Evolutionary conservation across 805 yeast genomes (phyloP).

Genomic region (Saccharomycopsis sp.): DNA sequence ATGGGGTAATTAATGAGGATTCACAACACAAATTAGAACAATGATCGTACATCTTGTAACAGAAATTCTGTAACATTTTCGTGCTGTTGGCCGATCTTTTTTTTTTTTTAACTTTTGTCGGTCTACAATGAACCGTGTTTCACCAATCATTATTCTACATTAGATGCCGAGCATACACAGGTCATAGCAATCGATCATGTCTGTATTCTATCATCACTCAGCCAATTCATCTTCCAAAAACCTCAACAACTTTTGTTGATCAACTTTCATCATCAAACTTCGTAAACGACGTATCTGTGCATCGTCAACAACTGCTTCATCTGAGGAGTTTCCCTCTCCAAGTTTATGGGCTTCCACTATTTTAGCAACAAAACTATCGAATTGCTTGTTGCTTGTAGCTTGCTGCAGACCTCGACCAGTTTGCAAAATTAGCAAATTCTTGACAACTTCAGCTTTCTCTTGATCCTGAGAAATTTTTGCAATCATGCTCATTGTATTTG

Average conservation of each 20-base stretch:
- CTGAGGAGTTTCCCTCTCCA: not conserved
- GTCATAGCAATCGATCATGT: no score
- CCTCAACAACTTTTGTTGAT: not conserved
- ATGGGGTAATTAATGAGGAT: no score
- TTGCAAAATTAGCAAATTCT: constrained; percentile 20
- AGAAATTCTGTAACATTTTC: not conserved
- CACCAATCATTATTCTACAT: no score
- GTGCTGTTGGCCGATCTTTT: not conserved
- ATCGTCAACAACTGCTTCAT: constrained; percentile 3
- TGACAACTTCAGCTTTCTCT: constrained; percentile 6
- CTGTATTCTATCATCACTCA: not conserved
- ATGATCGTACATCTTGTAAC: not conserved
- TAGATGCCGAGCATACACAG: no score
- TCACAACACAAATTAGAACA: no score
- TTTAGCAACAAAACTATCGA: not conserved
- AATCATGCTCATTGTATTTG: constrained; percentile 28
- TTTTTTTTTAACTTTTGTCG: constrained; percentile 1
- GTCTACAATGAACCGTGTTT: no score
- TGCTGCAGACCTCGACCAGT: constrained; percentile 23
- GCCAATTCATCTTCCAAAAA: not conserved
- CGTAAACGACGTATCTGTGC: constrained; percentile 47
- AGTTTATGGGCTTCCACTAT: constrained; percentile 3
- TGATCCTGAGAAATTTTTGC: not conserved
- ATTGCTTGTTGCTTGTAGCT: constrained; percentile 8
- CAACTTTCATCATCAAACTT: constrained; percentile 41